Conservation (phyloP, 192 early-diverging fungal genomes). For the Linnemannia schmuckeri region DNA sequence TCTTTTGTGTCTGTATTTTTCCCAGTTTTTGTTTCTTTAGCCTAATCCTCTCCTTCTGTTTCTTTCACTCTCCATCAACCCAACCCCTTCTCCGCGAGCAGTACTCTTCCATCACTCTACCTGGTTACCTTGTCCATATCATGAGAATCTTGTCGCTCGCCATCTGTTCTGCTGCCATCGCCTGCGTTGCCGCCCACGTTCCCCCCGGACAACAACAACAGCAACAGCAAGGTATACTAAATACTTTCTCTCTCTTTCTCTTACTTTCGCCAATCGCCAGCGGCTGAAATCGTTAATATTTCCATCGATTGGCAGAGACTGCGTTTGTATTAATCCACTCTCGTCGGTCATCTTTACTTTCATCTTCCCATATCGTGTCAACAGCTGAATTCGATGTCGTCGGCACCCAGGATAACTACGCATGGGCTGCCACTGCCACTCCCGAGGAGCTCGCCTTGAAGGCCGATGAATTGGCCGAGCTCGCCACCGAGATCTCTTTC, state of each 20-base stretch:
- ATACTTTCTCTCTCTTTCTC: background rate
- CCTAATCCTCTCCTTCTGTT: background rate
- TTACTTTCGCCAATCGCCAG: background rate
- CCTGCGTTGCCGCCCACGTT: constrained; percentile 5
- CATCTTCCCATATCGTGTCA: background rate
- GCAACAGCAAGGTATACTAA: background rate
- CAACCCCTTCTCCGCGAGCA: background rate
- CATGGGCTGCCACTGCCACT: background rate
- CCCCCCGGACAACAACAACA: constrained; percentile 11
- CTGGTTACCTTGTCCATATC: background rate
- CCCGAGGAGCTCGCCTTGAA: constrained; percentile 13
- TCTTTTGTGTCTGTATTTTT: background rate
- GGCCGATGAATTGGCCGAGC: background rate
- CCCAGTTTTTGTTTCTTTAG: background rate
- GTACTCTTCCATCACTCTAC: background rate
- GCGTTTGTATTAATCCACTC: background rate
- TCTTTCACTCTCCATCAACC: background rate
- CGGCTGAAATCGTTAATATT: background rate
- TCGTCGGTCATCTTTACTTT: background rate
- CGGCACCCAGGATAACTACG: background rate
- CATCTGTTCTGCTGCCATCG: constrained; percentile 2
- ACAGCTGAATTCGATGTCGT: background rate
- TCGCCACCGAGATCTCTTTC: background rate
- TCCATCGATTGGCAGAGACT: background rate
- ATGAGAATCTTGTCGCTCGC: constrained; percentile 19